Evolutionary conservation across 441 rosid species (phyloP), one percentile per base, ranked within the genome.

Genomic region (Monsonia emarginata): DNA sequence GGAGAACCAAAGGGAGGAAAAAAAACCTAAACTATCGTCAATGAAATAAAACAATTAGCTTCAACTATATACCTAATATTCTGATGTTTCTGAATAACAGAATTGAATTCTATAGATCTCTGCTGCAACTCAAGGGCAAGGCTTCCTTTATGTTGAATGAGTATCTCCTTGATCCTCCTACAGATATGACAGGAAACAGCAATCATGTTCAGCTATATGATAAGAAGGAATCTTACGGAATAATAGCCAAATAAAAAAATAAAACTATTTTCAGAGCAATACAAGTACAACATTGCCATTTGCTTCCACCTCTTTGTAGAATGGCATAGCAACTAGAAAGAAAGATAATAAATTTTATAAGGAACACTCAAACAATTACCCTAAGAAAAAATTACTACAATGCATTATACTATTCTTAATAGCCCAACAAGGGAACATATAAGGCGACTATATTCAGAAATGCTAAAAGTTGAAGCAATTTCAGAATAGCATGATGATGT

Each of bases 71-170:
- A 91, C 99, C 96, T 85, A 72, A 95, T 89, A 73, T 80, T 84
- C 74, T 71, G 85, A 80, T 95, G 99, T 86, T 84, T 95, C 81
- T 82, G 92, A 50, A 95, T 81, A 73, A 95, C 83, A 75, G 96
- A 86, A 75, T 85, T 88, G 79, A 91, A 95, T 74, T 95, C 99
- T 3, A 91, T 85, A 56, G 99, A 91, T 78, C 99, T 85, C 74
- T 95, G 99, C 88, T 95, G 99, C 88, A 90, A 82, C 79, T 95
- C 99, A 74, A 95, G 98, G 75, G 87, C 89, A 84, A 95, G 80
- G 79, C 81, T 90, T 56, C 91, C 91, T 81, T 88, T 91, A 72
- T 85, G 82, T 72, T 86, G 95, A 75, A 77, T 71, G 56, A 87
- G 76, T 69, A 86, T 82, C 50, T 81, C 84, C 81, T 78, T 83